These are phyloP conservation scores for Didymella pomorum DNA, from an alignment of 2,329 filamentous ascomycete genomes.

Conservation along the genomic window DNA sequence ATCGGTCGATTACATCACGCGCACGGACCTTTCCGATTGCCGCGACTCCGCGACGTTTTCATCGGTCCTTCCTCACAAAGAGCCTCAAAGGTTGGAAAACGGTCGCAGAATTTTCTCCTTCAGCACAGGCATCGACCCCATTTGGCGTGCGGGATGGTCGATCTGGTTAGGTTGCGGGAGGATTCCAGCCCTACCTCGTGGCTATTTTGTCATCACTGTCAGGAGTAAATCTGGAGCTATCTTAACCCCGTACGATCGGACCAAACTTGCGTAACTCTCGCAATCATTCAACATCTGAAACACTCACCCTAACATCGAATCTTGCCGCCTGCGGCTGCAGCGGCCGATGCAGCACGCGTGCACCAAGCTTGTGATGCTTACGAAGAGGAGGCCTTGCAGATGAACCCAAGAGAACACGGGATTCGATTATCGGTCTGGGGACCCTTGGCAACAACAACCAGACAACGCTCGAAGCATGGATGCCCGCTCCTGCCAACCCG, in stretches of 20 bases:
- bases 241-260: conserved; percentile 3
- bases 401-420: not conserved
- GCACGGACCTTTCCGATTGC: not conserved
- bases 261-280: not conserved
- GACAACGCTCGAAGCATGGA: not conserved
- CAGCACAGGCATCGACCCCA: not conserved
- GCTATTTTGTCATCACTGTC: conserved; percentile 6
- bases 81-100: conserved; percentile 2
- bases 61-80: conserved; percentile 8
- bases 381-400: not conserved
- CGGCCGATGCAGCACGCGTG: not conserved
- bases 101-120: conserved; percentile 9
- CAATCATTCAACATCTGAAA: not conserved
- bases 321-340: not conserved
- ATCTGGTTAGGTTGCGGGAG: conserved; percentile 1
- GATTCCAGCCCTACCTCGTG: conserved; percentile 3
- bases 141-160: not conserved
- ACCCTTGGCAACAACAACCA: not conserved
- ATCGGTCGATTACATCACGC: conserved; percentile 8
- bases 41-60: not conserved
- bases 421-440: not conserved
- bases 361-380: not conserved
- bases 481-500: not conserved
- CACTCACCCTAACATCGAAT: not conserved
- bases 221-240: not conserved